Evolutionary conservation across 176 grass and related monocot genomes (phyloP).

Genomic region (Cocos nucifera): DNA sequence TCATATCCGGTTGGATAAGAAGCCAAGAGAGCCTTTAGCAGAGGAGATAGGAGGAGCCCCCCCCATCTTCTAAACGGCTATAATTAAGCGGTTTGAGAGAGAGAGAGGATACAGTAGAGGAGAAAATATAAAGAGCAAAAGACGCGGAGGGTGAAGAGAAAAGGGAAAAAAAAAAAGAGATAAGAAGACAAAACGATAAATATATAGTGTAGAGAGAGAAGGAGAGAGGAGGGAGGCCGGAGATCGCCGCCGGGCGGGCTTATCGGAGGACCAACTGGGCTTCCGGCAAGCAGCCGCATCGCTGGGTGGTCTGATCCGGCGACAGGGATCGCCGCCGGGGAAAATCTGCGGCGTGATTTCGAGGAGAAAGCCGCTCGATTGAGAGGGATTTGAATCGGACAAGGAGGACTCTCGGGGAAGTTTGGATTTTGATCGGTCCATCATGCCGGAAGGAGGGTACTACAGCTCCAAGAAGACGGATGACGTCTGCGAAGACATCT

Average conservation of each 20-base stretch:
- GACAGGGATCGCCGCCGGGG: conserved; percentile 1
- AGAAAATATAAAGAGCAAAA: too few relatives aligned
- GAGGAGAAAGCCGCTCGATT: neutral
- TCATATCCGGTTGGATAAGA: too few relatives aligned
- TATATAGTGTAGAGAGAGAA: conserved; percentile 14
- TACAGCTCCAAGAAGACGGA: conserved; percentile 88
- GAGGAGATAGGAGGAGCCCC: neutral
- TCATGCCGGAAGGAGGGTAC: conserved; percentile 51
- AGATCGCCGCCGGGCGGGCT: neutral
- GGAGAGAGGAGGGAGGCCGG: neutral
- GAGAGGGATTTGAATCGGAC: neutral
- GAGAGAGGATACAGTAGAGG: neutral
- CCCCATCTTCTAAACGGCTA: conserved; percentile 50
- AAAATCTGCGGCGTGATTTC: too few relatives aligned
- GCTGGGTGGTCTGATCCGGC: neutral
- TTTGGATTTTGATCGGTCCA: neutral
- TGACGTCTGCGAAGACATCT: conserved; percentile 65
- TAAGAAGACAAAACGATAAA: too few relatives aligned
- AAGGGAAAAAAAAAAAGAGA: too few relatives aligned
- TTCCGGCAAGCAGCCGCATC: neutral
- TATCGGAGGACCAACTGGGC: neutral
- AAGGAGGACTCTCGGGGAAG: conserved; percentile 8
- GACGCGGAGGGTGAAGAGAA: too few relatives aligned
- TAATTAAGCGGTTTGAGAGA: conserved; percentile 33
- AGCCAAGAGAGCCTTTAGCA: too few relatives aligned